Conservation (phyloP, 805 yeast genomes). For the Myxozyma kluyveri region DNA sequence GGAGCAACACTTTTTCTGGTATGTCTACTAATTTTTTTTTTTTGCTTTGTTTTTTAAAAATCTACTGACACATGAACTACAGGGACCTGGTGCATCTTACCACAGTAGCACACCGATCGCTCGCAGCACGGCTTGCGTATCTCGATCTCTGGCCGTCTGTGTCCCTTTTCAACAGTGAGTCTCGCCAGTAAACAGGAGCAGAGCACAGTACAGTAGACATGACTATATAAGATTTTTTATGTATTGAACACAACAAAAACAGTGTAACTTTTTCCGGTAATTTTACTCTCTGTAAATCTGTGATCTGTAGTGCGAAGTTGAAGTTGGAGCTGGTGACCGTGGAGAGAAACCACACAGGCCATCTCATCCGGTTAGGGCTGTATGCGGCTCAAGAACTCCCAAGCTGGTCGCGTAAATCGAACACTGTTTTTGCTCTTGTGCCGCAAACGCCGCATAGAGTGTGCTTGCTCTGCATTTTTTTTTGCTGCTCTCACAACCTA, state of each 20-base stretch:
- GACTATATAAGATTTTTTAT: too few relatives aligned
- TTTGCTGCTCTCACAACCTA: neutral
- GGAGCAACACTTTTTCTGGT: slow-evolving; percentile 20
- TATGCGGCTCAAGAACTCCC: neutral
- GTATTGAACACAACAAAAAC: too few relatives aligned
- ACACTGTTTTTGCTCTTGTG: neutral
- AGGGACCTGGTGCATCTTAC: slow-evolving; percentile 26
- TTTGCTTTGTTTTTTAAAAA: neutral
- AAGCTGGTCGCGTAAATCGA: neutral
- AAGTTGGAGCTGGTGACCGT: too few relatives aligned
- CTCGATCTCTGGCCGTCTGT: slow-evolving; percentile 23
- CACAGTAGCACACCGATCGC: slow-evolving; percentile 20
- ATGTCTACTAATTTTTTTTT: neutral
- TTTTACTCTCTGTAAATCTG: too few relatives aligned
- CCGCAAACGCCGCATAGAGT: neutral
- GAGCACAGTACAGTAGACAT: too few relatives aligned
- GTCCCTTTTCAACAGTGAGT: neutral
- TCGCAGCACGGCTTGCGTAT: slow-evolving; percentile 14
- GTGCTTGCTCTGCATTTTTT: slow-evolving; percentile 1
- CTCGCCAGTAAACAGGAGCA: too few relatives aligned
- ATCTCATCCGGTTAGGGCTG: neutral
- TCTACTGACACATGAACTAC: neutral
- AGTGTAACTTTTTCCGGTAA: too few relatives aligned
- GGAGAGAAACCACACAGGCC: too few relatives aligned
- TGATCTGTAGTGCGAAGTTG: too few relatives aligned